Percentiles rank a stretch among this genome's conserved stretches.
These are phyloP conservation scores for Tillandsia leiboldiana DNA, from an alignment of 176 grass and related monocot genomes.

Conservation along the genomic window DNA sequence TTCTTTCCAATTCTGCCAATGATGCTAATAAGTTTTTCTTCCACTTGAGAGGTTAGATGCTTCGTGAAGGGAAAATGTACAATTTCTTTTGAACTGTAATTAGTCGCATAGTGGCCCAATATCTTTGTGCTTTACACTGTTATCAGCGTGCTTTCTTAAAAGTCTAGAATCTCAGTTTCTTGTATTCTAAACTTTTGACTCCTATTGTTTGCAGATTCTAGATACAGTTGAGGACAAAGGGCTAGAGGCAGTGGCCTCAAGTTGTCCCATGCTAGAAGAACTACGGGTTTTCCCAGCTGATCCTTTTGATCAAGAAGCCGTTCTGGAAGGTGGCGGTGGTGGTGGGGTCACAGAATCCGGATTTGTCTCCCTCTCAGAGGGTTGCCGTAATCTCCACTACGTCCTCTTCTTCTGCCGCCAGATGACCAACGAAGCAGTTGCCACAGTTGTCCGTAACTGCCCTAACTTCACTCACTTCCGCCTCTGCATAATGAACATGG, in stretches of 20 bases:
- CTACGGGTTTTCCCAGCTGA: slow-evolving; percentile 70
- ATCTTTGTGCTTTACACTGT: background rate
- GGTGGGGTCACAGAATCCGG: slow-evolving; percentile 48
- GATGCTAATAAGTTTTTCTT: too few relatives aligned
- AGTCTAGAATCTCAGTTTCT: background rate
- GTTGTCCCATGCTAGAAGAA: slow-evolving; percentile 57
- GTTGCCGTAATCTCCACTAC: slow-evolving; percentile 67
- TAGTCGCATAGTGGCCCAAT: background rate
- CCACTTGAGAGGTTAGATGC: background rate
- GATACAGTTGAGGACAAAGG: slow-evolving; percentile 81
- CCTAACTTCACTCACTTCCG: slow-evolving; percentile 72
- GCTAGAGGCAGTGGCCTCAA: slow-evolving; percentile 54
- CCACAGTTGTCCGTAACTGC: slow-evolving; percentile 61
- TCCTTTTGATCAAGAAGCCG: slow-evolving; percentile 33
- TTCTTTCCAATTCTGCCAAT: background rate
- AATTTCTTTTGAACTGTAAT: background rate
- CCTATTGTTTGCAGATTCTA: slow-evolving; percentile 46
- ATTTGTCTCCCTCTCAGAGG: slow-evolving; percentile 57
- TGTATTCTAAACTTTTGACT: background rate
- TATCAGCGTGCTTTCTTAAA: background rate
- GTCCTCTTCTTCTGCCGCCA: slow-evolving; percentile 77
- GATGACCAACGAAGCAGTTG: slow-evolving; percentile 77
- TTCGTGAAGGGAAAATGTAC: background rate
- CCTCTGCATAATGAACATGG: slow-evolving; percentile 80
- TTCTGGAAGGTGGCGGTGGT: slow-evolving; percentile 28